These are phyloP conservation scores for Botryotinia calthae DNA, from an alignment of 2,329 filamentous ascomycete genomes.

Conservation along the genomic window DNA sequence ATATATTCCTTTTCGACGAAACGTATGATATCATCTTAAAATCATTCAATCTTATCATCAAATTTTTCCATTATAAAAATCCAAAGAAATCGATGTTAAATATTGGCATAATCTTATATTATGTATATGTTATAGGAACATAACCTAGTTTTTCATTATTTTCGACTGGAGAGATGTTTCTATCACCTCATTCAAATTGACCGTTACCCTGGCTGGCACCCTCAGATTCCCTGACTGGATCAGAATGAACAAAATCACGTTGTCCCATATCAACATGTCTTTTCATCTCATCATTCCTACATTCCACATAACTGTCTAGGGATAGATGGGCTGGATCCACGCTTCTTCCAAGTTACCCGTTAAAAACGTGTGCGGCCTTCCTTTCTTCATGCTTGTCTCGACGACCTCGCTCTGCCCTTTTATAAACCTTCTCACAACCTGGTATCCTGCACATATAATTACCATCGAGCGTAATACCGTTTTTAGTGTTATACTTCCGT, in stretches of 20 bases:
- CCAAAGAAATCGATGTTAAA: not conserved
- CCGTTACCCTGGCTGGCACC: not conserved
- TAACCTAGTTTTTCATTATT: not conserved
- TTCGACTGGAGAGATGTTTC: not conserved
- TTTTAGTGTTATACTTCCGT: not conserved
- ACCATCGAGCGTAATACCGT: not conserved
- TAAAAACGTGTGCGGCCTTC: not conserved
- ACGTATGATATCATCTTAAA: not conserved
- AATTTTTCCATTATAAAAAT: not conserved
- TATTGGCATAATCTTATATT: not conserved
- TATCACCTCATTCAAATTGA: not conserved
- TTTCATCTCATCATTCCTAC: not conserved
- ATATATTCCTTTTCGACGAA: not conserved
- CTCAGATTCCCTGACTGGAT: not conserved
- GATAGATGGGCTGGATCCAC: not conserved
- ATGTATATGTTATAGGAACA: not conserved
- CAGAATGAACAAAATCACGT: not conserved
- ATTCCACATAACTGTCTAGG: not conserved
- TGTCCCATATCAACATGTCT: not conserved
- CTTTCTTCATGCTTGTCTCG: constrained; percentile 9
- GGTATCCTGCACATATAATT: constrained; percentile 3
- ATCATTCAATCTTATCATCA: not conserved
- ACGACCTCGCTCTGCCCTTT: constrained; percentile 2
- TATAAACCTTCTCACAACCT: constrained; percentile 2
- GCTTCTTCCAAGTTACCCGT: not conserved